Evolutionary conservation across 192 early-diverging fungal genomes (phyloP).

Genomic region (Coemansia sp.): DNA sequence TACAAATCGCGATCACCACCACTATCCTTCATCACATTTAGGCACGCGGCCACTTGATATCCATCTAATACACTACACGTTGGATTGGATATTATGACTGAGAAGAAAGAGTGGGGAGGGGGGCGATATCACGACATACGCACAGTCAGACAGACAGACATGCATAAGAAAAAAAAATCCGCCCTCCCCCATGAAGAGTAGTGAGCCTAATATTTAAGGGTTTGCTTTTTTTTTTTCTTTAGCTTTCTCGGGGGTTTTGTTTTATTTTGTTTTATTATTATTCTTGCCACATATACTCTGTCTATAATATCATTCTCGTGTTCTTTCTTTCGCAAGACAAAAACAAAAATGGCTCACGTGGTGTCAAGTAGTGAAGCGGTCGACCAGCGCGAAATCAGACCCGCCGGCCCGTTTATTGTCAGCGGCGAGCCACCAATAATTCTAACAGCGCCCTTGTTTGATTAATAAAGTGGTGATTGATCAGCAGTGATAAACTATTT

Average conservation of each 20-base stretch:
- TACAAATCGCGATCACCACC: neutral
- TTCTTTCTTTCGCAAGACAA: neutral
- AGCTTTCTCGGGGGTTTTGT: neutral
- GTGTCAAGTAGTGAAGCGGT: neutral
- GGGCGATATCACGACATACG: neutral
- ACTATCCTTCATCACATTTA: neutral
- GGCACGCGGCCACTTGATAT: neutral
- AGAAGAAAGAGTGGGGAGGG: neutral
- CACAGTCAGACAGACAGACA: conserved; percentile 9
- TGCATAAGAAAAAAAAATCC: conserved; percentile 2
- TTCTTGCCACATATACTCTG: neutral
- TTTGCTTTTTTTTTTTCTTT: neutral
- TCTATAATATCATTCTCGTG: neutral
- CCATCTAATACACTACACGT: neutral
- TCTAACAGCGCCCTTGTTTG: neutral
- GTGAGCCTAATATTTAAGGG: neutral
- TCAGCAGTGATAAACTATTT: neutral
- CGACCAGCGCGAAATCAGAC: conserved; percentile 10
- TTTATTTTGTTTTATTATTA: neutral
- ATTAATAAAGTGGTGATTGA: conserved; percentile 1
- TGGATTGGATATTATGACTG: conserved; percentile 11
- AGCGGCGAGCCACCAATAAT: conserved; percentile 5
- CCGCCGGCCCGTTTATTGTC: conserved; percentile 14
- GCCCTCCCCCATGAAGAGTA: neutral
- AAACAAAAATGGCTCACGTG: neutral